Conservation (phyloP, 768 basidiomycete genomes). For the Leccinum disarticulatum region DNA sequence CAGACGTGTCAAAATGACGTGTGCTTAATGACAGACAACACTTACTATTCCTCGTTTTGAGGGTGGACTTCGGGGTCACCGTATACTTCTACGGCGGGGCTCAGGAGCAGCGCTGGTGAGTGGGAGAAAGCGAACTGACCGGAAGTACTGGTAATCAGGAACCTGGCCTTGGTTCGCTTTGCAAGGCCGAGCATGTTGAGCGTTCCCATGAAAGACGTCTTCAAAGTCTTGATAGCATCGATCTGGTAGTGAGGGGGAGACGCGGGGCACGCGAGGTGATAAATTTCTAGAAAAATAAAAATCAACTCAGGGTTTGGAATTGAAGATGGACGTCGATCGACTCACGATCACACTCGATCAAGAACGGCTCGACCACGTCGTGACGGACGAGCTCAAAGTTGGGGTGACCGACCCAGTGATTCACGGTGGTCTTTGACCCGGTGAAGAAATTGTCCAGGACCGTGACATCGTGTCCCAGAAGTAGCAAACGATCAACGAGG, state of each 20-base stretch:
- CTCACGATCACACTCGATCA: conserved; percentile 98
- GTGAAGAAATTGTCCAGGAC: conserved; percentile 99
- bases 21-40: conserved; percentile 5
- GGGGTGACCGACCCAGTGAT: conserved; percentile 95
- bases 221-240: conserved; percentile 97
- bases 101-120: conserved; percentile 1
- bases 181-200: conserved; percentile 98
- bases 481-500: conserved; percentile 95
- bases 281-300: conserved; percentile 66
- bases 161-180: conserved; percentile 95
- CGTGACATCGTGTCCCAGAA: conserved; percentile 95
- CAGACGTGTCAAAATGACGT: conserved; percentile 18
- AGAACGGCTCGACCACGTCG: conserved; percentile 95
- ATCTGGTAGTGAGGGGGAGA: conserved; percentile 98
- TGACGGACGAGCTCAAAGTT: conserved; percentile 99
- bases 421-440: conserved; percentile 94
- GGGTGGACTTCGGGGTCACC: conserved; percentile 99
- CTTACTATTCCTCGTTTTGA: conserved; percentile 92
- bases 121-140: conserved; percentile 45
- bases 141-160: conserved; percentile 94
- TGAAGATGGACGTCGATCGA: neutral
- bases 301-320: neutral
- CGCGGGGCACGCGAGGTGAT: conserved; percentile 97
- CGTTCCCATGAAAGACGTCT: conserved; percentile 98
- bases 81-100: conserved; percentile 73